Conservation (phyloP, 148 eudicot species). For the Polygonum aviculare region DNA sequence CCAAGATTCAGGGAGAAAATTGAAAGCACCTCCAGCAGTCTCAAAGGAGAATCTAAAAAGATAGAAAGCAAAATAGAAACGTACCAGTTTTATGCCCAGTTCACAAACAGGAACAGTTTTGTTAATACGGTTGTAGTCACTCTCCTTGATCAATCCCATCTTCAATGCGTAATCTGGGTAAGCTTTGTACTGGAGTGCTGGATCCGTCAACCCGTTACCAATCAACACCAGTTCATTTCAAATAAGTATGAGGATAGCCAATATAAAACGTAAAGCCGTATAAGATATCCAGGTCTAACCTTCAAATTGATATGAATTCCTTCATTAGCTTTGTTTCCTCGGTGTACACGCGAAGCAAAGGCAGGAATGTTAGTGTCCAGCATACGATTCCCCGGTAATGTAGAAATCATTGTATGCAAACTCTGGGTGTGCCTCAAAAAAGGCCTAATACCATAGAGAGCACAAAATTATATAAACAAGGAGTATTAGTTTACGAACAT, state of each 20-base stretch:
- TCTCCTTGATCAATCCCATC: conserved; percentile 64
- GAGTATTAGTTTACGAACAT: too few species aligned
- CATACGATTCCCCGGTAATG: conserved; percentile 94
- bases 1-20: not conserved
- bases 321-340: conserved; percentile 61
- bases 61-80: not conserved
- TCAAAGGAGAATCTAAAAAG: not conserved
- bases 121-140: conserved; percentile 50
- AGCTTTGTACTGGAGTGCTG: conserved; percentile 76
- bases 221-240: not conserved
- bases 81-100: conserved; percentile 48
- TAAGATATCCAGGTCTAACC: conserved; percentile 30
- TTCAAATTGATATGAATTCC: conserved; percentile 78
- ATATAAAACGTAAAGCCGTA: not conserved
- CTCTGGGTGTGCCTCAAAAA: conserved; percentile 71
- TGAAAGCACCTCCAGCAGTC: not conserved
- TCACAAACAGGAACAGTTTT: conserved; percentile 72
- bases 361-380: conserved; percentile 96
- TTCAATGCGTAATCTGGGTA: conserved; percentile 86
- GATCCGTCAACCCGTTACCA: conserved; percentile 13
- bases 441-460: conserved; percentile 40
- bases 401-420: conserved; percentile 66
- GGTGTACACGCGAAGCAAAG: conserved; percentile 77
- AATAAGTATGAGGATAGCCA: not conserved
- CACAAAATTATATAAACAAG: not conserved